These are phyloP conservation scores for Dillenia turbinata DNA, from an alignment of 164 flowering plant species.

Conservation along the genomic window DNA sequence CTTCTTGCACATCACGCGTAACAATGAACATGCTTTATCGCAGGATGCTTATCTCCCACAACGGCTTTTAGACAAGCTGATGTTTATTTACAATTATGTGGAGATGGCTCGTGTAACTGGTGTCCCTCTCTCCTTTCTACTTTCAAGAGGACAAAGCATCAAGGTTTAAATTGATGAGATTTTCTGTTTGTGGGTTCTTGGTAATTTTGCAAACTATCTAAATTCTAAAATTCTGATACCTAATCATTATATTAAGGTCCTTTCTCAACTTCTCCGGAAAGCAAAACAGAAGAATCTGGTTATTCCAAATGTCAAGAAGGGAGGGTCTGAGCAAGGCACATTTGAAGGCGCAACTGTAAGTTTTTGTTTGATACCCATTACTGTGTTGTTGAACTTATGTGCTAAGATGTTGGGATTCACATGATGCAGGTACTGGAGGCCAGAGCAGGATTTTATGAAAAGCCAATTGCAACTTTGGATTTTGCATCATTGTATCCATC, in stretches of 20 bases:
- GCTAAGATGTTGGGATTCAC: conserved; percentile 8
- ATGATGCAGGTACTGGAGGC: conserved; percentile 86
- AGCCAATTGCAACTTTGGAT: conserved; percentile 97
- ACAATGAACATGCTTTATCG: conserved; percentile 2
- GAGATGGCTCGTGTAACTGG: conserved; percentile 99
- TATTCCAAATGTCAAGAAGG: conserved; percentile 80
- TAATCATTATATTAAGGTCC: conserved; percentile 53
- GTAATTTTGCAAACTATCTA: background rate
- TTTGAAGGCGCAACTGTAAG: conserved; percentile 99
- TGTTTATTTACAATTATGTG: conserved; percentile 95
- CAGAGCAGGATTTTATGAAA: conserved; percentile 84
- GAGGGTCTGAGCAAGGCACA: conserved; percentile 92
- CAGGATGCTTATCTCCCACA: conserved; percentile 99
- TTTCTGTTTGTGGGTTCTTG: conserved; percentile 3
- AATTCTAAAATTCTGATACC: background rate
- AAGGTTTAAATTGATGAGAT: conserved; percentile 46
- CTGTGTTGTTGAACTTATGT: background rate
- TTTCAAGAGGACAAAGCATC: conserved; percentile 97
- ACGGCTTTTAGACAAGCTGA: conserved; percentile 89
- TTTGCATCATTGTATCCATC: conserved; percentile 99
- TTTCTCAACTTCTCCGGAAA: conserved; percentile 97
- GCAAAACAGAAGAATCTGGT: conserved; percentile 87
- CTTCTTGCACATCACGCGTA: too few species aligned
- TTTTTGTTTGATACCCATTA: conserved; percentile 4
- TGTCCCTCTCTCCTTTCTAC: conserved; percentile 95